Base-by-base conservation (phyloP, 495 filamentous ascomycete species). In the Hypomontagnella monticulosa region DNA sequence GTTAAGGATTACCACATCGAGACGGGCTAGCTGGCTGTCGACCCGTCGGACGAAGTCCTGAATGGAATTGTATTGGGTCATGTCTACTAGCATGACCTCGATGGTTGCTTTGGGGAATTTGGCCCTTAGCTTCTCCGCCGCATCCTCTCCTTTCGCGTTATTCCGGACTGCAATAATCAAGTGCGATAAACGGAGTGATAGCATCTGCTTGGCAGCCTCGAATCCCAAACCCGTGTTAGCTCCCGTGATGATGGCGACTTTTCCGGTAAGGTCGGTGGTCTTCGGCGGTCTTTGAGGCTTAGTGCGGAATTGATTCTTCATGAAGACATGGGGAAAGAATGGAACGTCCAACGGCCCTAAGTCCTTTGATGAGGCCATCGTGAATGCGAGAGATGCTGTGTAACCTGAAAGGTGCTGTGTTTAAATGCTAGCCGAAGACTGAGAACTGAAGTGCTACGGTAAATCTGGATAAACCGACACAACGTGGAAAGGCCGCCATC, bases 81-180 rank as follows among this genome's bases (percentile, higher is more conserved):
- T 74, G 53, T 88, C 84, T 0, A 88, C 68, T 4, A 75, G 50
- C 84, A 83, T 85, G n/a, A 87, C 85, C 38, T 85, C 80, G 46
- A 82, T 79, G 2, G 66, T 75, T 8, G 76, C 77, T 0, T 67
- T 53, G 3, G 79, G 76, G 8, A 75, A 64, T 6, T 72, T 71
- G 0, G 67, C 30, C 18, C 71, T 69, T 11, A 84, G 70, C 8
- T 73, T 71, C 0, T 66, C 43, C 0, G 77, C 80, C 6, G 81
- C 85, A 0, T 36, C 71, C 20, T 83, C 61, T 1, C 86, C 87
- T 15, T 81, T 82, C 1, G 63, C 44, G 0, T 75, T 48, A 44
- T 78, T 83, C 11, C 87, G 84, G 0, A 86, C 84, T 3, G 78
- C 85, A 0, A 89, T 67, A 57, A 88, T 83, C 6, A 88, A 75